Evolutionary conservation across 176 grass and related monocot genomes (phyloP), one percentile per base, ranked within the genome.

Genomic region (Hyparrhenia diplandra): DNA sequence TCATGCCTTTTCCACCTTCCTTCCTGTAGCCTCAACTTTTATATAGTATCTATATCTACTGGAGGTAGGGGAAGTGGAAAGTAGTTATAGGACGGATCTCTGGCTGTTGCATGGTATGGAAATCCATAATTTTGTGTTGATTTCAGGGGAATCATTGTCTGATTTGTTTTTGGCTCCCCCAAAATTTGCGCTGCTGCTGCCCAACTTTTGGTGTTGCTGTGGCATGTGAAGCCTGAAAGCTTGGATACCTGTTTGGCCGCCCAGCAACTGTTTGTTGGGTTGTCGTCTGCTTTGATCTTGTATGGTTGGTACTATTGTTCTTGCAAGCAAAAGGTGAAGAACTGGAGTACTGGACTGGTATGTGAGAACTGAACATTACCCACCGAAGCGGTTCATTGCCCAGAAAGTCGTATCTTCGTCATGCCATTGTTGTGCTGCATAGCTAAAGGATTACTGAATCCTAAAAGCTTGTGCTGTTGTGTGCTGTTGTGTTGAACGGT

Each of bases 261-360:
- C 64, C n/a, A n/a, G n/a, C 18, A 24, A 57, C 69, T 74, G 35
- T 77, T 35, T 70, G 49, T 75, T 82, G 17, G 21, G 40, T 29
- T 62, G 73, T 2, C 27, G 58, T 51, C 72, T 77, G 31, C 55
- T 72, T 87, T 36, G 31, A 58, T 71, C 17, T 70, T 43, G 25
- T 13, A 66, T 25, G 27, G 34, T 60, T 42, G 79, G 85, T 87
- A 18, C 73, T 57, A 7, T 82, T 77, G 51, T 27, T 71, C 80
- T 87, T 87, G 6, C 13, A 78, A 55, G 25, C 35, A 0, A 82
- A 78, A 32, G 85, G 12, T 71, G 55, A 27, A 57, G 5, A 73
- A 10, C 8, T 40, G 39, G 39, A 40, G 39, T 40, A 34, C 73
- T 37, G 36, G 36, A 37, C 36, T 37, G 36, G 36, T 37, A 21